Conservation (phyloP, 768 basidiomycete species). For the Suillus paluster region DNA sequence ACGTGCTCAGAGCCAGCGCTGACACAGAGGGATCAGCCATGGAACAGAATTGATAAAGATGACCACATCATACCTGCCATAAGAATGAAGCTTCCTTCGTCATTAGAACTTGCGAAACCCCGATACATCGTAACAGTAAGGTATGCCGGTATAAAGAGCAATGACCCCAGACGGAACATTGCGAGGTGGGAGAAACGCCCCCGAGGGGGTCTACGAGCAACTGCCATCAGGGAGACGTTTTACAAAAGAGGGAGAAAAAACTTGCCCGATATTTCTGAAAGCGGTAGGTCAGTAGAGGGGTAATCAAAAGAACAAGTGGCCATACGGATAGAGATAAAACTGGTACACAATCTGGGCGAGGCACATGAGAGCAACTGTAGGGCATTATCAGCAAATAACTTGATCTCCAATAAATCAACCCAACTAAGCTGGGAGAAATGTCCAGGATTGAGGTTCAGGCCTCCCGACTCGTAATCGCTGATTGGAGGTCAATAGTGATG, state of each 20-base stretch:
- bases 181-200: constrained; percentile 83
- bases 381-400: constrained; percentile 13
- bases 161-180: constrained; percentile 89
- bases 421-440: constrained; percentile 91
- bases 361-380: constrained; percentile 89
- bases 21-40: constrained; percentile 8
- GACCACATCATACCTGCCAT: constrained; percentile 68
- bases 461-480: constrained; percentile 85
- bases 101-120: constrained; percentile 66
- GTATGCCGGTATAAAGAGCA: constrained; percentile 90
- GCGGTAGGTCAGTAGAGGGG: not conserved
- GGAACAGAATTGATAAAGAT: constrained; percentile 12
- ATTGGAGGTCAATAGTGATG: not conserved
- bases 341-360: constrained; percentile 93
- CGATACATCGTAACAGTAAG: constrained; percentile 78
- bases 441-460: constrained; percentile 87
- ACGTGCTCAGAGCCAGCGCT: constrained; percentile 86
- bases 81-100: constrained; percentile 75
- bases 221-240: constrained; percentile 14
- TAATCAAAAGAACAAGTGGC: not conserved
- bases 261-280: constrained; percentile 67
- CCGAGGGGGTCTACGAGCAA: constrained; percentile 66
- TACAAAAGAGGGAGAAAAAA: constrained; percentile 7
- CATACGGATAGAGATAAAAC: constrained; percentile 89
- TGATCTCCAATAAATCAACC: constrained; percentile 24